These are phyloP conservation scores for Penicillium verrucosum DNA, from an alignment of 2,329 filamentous ascomycete species.

Conservation along the genomic window DNA sequence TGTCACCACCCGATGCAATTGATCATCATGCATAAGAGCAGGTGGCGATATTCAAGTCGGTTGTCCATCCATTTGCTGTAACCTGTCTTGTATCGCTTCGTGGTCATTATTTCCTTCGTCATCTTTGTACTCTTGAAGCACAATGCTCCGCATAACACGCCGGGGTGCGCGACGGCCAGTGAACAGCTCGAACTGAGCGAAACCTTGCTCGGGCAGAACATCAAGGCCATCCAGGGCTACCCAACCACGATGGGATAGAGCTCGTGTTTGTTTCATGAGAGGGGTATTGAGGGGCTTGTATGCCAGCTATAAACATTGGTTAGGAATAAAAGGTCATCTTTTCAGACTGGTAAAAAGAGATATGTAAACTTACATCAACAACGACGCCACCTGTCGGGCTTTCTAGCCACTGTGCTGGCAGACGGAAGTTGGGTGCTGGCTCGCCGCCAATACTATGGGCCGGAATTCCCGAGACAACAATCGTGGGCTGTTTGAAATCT, in stretches of 20 bases:
- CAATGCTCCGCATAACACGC: conserved; percentile 37
- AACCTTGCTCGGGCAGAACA: conserved; percentile 40
- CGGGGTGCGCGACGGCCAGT: conserved; percentile 40
- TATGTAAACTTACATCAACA: conserved; percentile 34
- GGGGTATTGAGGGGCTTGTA: conserved; percentile 42
- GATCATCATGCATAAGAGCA: conserved; percentile 36
- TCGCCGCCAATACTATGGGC: conserved; percentile 37
- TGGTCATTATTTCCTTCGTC: conserved; percentile 35
- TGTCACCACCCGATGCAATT: background rate
- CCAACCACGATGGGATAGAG: conserved; percentile 37
- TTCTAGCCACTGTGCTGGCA: conserved; percentile 38
- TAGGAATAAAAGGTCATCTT: background rate
- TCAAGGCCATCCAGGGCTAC: conserved; percentile 41
- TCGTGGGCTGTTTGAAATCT: conserved; percentile 36
- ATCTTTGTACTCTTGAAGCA: conserved; percentile 35
- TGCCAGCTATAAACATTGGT: conserved; percentile 30
- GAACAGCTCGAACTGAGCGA: conserved; percentile 41
- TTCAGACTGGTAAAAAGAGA: background rate
- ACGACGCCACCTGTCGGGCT: conserved; percentile 41
- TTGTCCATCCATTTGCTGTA: conserved; percentile 34
- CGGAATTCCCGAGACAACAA: conserved; percentile 39
- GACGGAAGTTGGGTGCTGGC: conserved; percentile 34
- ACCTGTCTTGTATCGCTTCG: conserved; percentile 27
- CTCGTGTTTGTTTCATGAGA: conserved; percentile 38
- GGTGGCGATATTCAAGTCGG: conserved; percentile 49